Evolutionary conservation across 768 basidiomycete species (phyloP).

Genomic region (Phaeolepiota aurea): DNA sequence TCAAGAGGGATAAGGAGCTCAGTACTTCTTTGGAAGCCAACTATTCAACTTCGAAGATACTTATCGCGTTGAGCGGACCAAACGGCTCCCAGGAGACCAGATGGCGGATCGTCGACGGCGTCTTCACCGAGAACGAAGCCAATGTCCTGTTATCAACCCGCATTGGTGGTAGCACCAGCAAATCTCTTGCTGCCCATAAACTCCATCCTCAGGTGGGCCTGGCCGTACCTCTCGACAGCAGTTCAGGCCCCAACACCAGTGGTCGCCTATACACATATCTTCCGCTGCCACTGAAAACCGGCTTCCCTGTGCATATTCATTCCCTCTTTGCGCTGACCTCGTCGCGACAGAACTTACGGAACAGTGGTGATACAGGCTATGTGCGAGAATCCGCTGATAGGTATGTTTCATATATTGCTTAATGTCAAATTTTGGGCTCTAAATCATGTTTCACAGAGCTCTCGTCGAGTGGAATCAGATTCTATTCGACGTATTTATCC

Average conservation of each 20-base stretch:
- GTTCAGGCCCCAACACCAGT: not conserved
- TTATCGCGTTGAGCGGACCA: constrained; percentile 8
- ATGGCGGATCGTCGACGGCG: constrained; percentile 26
- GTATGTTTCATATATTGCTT: constrained; percentile 17
- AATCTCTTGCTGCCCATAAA: constrained; percentile 27
- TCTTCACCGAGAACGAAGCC: constrained; percentile 17
- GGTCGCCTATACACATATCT: constrained; percentile 43
- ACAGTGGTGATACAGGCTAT: constrained; percentile 28
- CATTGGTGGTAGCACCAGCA: constrained; percentile 14
- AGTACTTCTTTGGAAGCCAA: not conserved
- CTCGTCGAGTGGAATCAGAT: constrained; percentile 39
- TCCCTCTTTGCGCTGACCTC: constrained; percentile 37
- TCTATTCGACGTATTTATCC: constrained; percentile 36
- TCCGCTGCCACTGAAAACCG: constrained; percentile 36
- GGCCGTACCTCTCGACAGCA: constrained; percentile 20
- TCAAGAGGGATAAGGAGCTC: constrained; percentile 5
- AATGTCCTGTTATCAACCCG: constrained; percentile 15
- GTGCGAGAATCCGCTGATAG: constrained; percentile 28
- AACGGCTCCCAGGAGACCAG: constrained; percentile 8
- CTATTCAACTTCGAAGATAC: not conserved
- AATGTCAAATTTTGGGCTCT: not conserved
- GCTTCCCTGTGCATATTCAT: constrained; percentile 38
- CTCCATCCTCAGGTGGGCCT: constrained; percentile 29
- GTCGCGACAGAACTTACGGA: constrained; percentile 35
- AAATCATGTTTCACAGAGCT: constrained; percentile 18